Evolutionary conservation across 108 stramenopile genomes (phyloP).

Genomic region (Ochromonas danica): DNA sequence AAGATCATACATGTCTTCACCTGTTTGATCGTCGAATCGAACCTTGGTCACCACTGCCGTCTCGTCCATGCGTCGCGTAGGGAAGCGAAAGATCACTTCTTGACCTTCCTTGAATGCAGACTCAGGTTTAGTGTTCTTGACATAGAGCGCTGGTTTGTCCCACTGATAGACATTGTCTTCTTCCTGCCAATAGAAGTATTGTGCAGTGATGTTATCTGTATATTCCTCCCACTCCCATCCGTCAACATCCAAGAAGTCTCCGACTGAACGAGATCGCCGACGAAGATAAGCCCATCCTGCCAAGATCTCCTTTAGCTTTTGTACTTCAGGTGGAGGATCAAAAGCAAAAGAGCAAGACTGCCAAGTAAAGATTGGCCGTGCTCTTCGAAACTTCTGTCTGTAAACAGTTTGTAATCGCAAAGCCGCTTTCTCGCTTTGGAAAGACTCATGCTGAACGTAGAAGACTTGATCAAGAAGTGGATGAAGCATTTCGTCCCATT

Average conservation of each 20-base stretch:
- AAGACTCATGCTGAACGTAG: not conserved
- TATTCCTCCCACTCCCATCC: conserved; percentile 49
- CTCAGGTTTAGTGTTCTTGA: conserved; percentile 27
- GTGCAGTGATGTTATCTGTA: conserved; percentile 44
- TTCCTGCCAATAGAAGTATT: conserved; percentile 48
- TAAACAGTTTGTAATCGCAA: not conserved
- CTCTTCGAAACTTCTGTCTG: not conserved
- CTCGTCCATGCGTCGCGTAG: conserved; percentile 32
- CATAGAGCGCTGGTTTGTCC: conserved; percentile 41
- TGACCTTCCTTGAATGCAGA: conserved; percentile 38
- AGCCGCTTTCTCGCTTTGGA: not conserved
- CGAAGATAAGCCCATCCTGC: conserved; percentile 51
- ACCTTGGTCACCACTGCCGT: conserved; percentile 42
- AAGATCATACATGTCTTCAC: conserved; percentile 31
- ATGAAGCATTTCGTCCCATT: not conserved
- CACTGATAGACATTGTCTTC: conserved; percentile 42
- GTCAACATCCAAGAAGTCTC: conserved; percentile 45
- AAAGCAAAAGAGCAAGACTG: conserved; percentile 41
- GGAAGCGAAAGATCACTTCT: conserved; percentile 44
- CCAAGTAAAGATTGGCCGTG: not conserved
- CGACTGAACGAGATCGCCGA: conserved; percentile 33
- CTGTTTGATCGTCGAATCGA: conserved; percentile 45
- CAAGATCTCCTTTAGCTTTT: conserved; percentile 35
- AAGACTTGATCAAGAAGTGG: not conserved
- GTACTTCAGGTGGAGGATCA: conserved; percentile 27